phyloP scores from a whole-genome alignment of 1,284 basidiomycete species.

The Schizophyllum amplum region DNA sequence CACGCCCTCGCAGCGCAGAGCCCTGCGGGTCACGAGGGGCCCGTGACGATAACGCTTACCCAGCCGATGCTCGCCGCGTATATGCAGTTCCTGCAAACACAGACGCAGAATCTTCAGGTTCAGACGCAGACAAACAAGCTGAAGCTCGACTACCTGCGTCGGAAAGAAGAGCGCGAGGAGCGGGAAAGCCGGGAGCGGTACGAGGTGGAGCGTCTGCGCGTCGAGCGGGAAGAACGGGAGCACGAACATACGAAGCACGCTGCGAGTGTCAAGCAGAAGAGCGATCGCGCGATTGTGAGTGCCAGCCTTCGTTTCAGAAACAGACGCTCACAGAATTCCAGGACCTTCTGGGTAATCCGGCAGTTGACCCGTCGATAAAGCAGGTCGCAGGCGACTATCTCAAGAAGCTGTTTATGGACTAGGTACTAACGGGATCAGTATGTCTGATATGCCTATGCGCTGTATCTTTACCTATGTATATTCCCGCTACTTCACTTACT shows the following conservation, averaged over 20 bases:
- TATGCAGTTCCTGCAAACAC: conserved; percentile 42
- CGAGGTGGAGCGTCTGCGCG: conserved; percentile 37
- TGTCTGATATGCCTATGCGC: neutral
- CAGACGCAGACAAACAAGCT: conserved; percentile 51
- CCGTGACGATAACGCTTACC: conserved; percentile 44
- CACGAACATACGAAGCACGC: conserved; percentile 43
- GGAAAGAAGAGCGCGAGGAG: conserved; percentile 56
- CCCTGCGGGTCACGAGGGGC: conserved; percentile 22
- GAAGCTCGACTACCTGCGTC: conserved; percentile 55
- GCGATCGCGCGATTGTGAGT: conserved; percentile 50
- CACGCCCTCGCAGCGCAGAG: conserved; percentile 11
- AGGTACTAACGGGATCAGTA: neutral
- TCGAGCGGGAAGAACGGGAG: conserved; percentile 42
- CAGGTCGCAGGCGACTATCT: conserved; percentile 62
- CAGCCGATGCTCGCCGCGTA: conserved; percentile 50
- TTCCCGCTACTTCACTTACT: neutral
- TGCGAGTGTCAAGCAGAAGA: conserved; percentile 47
- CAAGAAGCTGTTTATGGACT: conserved; percentile 42
- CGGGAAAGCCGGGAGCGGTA: conserved; percentile 39
- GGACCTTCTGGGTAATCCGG: conserved; percentile 47
- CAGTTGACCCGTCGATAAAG: conserved; percentile 47
- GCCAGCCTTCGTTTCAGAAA: conserved; percentile 2
- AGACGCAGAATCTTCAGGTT: conserved; percentile 46
- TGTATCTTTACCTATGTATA: neutral
- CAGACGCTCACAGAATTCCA: conserved; percentile 10